phyloP scores from a whole-genome alignment of 2,329 filamentous ascomycete species.

The Ascochyta rabiei region DNA sequence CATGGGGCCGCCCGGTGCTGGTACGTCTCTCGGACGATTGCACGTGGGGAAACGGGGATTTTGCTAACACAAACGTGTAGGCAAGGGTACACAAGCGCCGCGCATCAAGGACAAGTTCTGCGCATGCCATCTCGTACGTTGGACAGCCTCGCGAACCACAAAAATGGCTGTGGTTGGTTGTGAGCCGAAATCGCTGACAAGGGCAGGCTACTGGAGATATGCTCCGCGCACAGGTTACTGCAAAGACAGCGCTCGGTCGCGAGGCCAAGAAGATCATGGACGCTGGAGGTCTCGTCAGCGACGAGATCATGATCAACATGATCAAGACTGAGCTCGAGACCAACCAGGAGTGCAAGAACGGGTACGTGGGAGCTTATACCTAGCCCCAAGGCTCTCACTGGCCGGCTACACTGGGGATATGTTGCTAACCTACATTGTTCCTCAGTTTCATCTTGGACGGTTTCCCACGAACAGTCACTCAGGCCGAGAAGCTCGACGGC shows the following conservation, averaged over 20 bases:
- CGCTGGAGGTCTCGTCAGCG: conserved; percentile 93
- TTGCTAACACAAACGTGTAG: conserved; percentile 57
- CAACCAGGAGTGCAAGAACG: conserved; percentile 95
- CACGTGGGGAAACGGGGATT: conserved; percentile 2
- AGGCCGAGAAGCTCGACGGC: conserved; percentile 90
- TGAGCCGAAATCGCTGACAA: conserved; percentile 24
- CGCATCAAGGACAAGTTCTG: conserved; percentile 98
- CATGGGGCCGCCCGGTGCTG: conserved; percentile 96
- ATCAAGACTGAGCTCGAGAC: conserved; percentile 95
- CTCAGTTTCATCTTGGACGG: conserved; percentile 96
- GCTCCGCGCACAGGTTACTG: conserved; percentile 96
- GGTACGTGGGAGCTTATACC: conserved; percentile 61
- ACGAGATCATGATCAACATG: conserved; percentile 99
- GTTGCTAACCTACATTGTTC: not conserved
- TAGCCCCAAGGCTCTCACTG: not conserved
- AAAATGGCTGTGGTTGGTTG: not conserved
- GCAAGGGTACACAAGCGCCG: conserved; percentile 98
- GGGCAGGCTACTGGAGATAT: conserved; percentile 94
- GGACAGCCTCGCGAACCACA: no score
- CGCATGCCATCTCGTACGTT: conserved; percentile 90
- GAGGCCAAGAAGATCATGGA: conserved; percentile 99
- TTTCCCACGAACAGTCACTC: conserved; percentile 94
- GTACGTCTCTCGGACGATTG: conserved; percentile 61
- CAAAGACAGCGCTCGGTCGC: conserved; percentile 91
- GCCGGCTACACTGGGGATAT: not conserved